These are phyloP conservation scores for Nemania serpens DNA, from an alignment of 2,329 filamentous ascomycete species.

Conservation along the genomic window DNA sequence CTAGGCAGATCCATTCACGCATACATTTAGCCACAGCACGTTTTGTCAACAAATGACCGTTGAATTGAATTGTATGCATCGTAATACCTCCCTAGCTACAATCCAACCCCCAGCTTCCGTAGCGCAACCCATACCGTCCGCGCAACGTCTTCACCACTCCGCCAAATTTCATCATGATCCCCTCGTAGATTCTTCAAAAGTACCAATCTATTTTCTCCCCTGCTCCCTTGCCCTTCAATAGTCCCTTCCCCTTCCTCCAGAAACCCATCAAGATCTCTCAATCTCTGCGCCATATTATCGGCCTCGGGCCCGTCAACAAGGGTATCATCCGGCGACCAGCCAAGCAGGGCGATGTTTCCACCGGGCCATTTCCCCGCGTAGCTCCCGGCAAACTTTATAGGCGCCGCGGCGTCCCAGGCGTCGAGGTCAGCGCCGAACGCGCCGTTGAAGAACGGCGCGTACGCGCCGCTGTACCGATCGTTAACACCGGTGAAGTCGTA, in stretches of 20 bases:
- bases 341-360: conserved; percentile 46
- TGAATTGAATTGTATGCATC: neutral
- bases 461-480: conserved; percentile 52
- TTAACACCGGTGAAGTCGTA: conserved; percentile 66
- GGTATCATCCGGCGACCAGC: conserved; percentile 53
- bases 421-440: conserved; percentile 63
- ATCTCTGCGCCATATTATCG: conserved; percentile 56
- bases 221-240: conserved; percentile 21
- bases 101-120: conserved; percentile 14
- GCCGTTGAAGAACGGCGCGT: conserved; percentile 59
- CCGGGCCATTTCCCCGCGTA: conserved; percentile 48
- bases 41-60: too few relatives aligned
- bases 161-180: conserved; percentile 68
- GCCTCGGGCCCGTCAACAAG: conserved; percentile 63
- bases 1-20: too few relatives aligned
- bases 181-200: conserved; percentile 56
- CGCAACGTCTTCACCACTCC: conserved; percentile 61
- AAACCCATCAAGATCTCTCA: conserved; percentile 47
- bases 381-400: conserved; percentile 49
- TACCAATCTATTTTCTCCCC: conserved; percentile 34
- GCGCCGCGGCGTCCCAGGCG: conserved; percentile 61
- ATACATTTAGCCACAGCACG: too few relatives aligned
- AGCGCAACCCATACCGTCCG: conserved; percentile 45
- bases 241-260: neutral
- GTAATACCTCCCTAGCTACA: neutral